phyloP scores from a whole-genome alignment of 768 basidiomycete species.

The Postia placenta region DNA sequence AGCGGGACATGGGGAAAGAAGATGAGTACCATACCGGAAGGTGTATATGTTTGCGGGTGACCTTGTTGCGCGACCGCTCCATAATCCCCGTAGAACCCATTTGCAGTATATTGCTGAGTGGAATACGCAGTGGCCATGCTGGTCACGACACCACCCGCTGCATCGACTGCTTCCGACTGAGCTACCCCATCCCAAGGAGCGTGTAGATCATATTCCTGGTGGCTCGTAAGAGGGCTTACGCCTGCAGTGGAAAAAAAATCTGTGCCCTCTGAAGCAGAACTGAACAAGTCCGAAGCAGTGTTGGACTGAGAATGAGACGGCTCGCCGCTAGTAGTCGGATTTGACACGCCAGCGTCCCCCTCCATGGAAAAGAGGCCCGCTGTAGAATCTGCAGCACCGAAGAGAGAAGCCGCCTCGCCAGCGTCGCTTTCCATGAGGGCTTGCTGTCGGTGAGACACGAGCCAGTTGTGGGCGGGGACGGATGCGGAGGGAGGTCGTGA shows the following conservation, averaged over 20 bases:
- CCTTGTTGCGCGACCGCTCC: neutral
- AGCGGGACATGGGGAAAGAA: neutral
- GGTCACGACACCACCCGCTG: neutral
- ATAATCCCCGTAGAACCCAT: neutral
- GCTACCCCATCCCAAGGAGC: neutral
- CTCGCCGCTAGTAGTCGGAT: conserved; percentile 7
- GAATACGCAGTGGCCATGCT: neutral
- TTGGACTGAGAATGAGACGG: conserved; percentile 6
- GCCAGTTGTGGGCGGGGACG: neutral
- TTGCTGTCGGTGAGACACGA: neutral
- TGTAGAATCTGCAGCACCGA: conserved; percentile 56
- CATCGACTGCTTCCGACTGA: neutral
- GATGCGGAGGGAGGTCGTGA: conserved; percentile 3
- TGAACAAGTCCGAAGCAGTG: conserved; percentile 20
- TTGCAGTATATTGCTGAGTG: neutral
- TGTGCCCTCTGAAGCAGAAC: conserved; percentile 9
- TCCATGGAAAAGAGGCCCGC: conserved; percentile 34
- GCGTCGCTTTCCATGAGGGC: conserved; percentile 47
- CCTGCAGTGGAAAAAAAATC: conserved; percentile 1
- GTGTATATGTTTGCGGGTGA: neutral
- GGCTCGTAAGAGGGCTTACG: neutral
- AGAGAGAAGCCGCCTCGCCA: conserved; percentile 78
- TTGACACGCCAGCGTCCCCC: conserved; percentile 12
- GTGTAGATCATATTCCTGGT: neutral
- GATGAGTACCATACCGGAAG: neutral